phyloP scores from a whole-genome alignment of 805 yeast species.

The Tetrapisispora fleetii region DNA sequence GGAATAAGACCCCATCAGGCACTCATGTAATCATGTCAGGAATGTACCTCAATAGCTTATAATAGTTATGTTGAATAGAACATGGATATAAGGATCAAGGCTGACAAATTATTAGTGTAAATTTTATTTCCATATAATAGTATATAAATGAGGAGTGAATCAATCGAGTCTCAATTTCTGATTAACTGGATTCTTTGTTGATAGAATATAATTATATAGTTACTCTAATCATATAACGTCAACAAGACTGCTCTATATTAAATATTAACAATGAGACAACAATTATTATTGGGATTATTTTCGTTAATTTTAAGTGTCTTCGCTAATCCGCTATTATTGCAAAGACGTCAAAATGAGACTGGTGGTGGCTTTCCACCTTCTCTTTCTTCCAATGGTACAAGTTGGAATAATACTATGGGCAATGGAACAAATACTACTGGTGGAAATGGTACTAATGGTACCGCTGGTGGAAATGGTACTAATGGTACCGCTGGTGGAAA shows the following conservation, averaged over 20 bases:
- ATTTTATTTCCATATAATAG: too few species aligned
- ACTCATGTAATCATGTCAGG: too few species aligned
- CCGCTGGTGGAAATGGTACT: slow-evolving; percentile 7
- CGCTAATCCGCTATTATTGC: neutral
- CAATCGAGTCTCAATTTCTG: neutral
- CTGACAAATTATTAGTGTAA: too few species aligned
- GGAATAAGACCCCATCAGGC: too few species aligned
- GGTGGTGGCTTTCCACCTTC: slow-evolving; percentile 2
- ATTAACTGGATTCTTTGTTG: too few species aligned
- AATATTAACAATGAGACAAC: slow-evolving; percentile 5
- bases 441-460: slow-evolving; percentile 5
- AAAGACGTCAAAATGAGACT: neutral
- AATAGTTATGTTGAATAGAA: too few species aligned
- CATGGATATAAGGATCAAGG: too few species aligned
- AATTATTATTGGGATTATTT: slow-evolving; percentile 1
- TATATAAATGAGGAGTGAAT: neutral
- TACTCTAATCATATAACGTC: too few species aligned
- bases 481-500: neutral
- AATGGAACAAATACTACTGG: neutral
- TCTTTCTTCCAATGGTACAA: neutral
- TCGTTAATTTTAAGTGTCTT: neutral
- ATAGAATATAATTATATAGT: neutral
- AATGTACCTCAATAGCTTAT: too few species aligned
- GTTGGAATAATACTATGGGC: neutral
- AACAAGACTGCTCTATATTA: neutral